These are phyloP conservation scores for Cladophialophora psammophila DNA, from an alignment of 2,329 filamentous ascomycete species.

Conservation along the genomic window DNA sequence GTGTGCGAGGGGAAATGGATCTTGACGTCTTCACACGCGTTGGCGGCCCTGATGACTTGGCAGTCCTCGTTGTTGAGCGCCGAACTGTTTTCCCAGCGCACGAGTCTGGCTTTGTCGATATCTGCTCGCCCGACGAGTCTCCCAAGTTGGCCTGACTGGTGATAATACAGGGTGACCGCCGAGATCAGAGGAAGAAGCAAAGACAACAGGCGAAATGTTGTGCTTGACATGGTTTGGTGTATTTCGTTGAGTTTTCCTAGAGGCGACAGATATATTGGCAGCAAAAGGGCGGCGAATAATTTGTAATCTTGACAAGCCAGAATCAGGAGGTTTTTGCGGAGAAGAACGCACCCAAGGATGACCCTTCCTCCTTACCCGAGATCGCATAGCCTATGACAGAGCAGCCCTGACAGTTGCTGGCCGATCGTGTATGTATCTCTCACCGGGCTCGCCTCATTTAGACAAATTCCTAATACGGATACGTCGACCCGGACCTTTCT, in stretches of 20 bases:
- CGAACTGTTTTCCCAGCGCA: slow-evolving; percentile 33
- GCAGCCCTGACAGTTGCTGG: neutral
- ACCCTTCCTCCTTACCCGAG: neutral
- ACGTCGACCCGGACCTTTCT: too few relatives aligned
- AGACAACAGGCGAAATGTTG: slow-evolving; percentile 19
- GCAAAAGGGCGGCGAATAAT: neutral
- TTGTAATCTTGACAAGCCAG: neutral
- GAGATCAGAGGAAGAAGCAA: slow-evolving; percentile 23
- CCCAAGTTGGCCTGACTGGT: slow-evolving; percentile 22
- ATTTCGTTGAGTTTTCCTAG: neutral
- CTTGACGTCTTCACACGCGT: slow-evolving; percentile 37
- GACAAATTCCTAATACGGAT: too few relatives aligned
- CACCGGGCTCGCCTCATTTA: too few relatives aligned
- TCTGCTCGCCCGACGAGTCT: slow-evolving; percentile 25
- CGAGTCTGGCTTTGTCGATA: slow-evolving; percentile 32
- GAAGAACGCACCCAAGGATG: slow-evolving; percentile 1
- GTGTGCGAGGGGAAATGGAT: slow-evolving; percentile 34
- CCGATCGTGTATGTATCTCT: neutral
- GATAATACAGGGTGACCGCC: slow-evolving; percentile 25
- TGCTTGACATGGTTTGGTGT: slow-evolving; percentile 9
- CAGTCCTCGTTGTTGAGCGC: slow-evolving; percentile 31
- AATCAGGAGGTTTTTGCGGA: neutral
- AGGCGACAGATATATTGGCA: neutral
- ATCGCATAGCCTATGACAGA: slow-evolving; percentile 17
- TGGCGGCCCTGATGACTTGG: slow-evolving; percentile 23